Base-by-base conservation (phyloP, 257 asterid genomes). In the Jacaranda mimosifolia region DNA sequence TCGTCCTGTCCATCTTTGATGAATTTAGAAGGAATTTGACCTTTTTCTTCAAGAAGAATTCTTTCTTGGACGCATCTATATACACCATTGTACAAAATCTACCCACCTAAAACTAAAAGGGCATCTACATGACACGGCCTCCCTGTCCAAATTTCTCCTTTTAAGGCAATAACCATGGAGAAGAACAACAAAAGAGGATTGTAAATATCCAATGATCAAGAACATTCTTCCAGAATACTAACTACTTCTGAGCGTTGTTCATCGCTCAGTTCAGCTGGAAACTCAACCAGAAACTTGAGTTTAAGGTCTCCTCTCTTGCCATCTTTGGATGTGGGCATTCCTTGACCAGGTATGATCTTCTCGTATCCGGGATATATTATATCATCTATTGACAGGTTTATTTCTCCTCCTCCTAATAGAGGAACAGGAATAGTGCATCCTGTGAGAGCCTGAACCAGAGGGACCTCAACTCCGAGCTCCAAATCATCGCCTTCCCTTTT, bases 391-490 rank as follows among this genome's bases (percentile, higher is more conserved):
- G 88, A 71, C 69, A 93, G 13, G 9, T 80, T 75, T 80, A 87
- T 85, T 18, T 86, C 76, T 3, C 89, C 96, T 40, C 97, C 95
- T 73, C 96, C 97, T 80, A 93, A 70, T 43, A 92, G 82, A 46
- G 97, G 99, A 64, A 93, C 79, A 17, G 87, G 82, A 17, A 87
- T 75, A 15, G 82, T 86, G 85, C 96, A 88, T 53, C 97, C 98
- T 7, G 99, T 85, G 58, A 93, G 92, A 32, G 99, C 97, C 69
- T 96, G 96, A 7, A 86, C 88, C 40, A 91, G 86, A 66, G 98
- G 97, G 70, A 96, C 81, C 82, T 96, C 96, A 55, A 96, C 95
- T 78, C 94, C 98, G 0, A 91, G 88, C 85, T 88, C 97, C 84
- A 96, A 82, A 80, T 96, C 83, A 18, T 91, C 89, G 3, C 97